Evolutionary conservation across 1,284 basidiomycete species (phyloP), one percentile per base, ranked within the genome.

Genomic region (Tremellales sp.): DNA sequence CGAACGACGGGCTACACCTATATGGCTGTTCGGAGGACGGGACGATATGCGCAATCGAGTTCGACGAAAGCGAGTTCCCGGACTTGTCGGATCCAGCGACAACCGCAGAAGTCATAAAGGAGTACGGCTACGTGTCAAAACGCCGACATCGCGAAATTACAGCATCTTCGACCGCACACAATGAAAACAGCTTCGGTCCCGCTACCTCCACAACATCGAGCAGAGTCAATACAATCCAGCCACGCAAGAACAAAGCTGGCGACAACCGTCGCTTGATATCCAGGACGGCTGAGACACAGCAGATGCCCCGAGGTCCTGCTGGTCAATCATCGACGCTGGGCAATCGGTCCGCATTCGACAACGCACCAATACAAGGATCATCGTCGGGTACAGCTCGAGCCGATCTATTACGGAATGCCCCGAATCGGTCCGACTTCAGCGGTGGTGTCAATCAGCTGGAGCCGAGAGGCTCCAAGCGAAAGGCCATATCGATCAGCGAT

Each of bases 11-110:
- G 6, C 79, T 89, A 39, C 87, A 86, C 2, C 80, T 98, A 0
- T 98, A 96, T 63, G 91, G 91, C 0, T 93, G 89, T 52, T 97
- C 93, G 0, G 93, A 91, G 0, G 96, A 98, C 64, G 94, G 96
- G 1, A 91, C 90, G 0, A 84, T 97, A 46, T 89, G 85, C 3
- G 89, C 86, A 2, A 87, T 97, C 71, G 78, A 81, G 53, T 96
- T 97, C 65, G 84, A 86, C 35, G 65, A 80, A 0, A 79, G 81
- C 22, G 90, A 96, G 71, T 79, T 97, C 11, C 87, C 89, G 52
- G 86, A 89, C 17, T 83, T 93, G 19, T 85, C 87, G 0, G 83
- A 86, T 2, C 79, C 82, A 53, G 80, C 81, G 4, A 82, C 84
- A 11, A 87, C 90, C 61, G 81, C 83, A 54, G 78, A 83, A 55